These are phyloP conservation scores for Phialemoniopsis sp. DNA, from an alignment of 2,329 filamentous ascomycete species.

Conservation along the genomic window DNA sequence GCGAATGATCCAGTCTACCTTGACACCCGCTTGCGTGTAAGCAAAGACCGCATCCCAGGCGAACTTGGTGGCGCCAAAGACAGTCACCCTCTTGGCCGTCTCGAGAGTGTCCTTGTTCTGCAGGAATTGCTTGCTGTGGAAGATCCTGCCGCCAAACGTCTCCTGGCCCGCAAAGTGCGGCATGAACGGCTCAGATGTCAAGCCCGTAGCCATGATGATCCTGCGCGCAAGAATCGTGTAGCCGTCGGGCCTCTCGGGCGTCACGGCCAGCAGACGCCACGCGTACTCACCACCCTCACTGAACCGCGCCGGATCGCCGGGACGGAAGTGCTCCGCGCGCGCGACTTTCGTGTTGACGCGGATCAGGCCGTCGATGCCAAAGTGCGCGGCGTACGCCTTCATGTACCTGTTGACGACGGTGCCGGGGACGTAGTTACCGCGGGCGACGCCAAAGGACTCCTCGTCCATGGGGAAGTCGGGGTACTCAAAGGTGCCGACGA, in stretches of 20 bases:
- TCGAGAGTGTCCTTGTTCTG: slow-evolving; percentile 33
- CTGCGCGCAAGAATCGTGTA: slow-evolving; percentile 33
- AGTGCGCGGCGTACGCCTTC: slow-evolving; percentile 35
- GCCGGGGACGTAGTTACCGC: slow-evolving; percentile 43
- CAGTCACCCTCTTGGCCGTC: slow-evolving; percentile 32
- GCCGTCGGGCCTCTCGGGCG: neutral
- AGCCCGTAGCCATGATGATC: slow-evolving; percentile 50
- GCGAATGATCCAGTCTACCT: slow-evolving; percentile 59
- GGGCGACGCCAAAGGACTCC: slow-evolving; percentile 42
- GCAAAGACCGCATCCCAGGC: slow-evolving; percentile 63
- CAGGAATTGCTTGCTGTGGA: slow-evolving; percentile 44
- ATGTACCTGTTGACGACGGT: slow-evolving; percentile 42
- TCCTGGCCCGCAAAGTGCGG: slow-evolving; percentile 43
- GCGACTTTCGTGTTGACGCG: slow-evolving; percentile 32
- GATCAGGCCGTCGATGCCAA: slow-evolving; percentile 33
- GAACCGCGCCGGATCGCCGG: too few relatives aligned
- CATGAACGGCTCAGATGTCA: slow-evolving; percentile 45
- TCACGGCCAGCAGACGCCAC: slow-evolving; percentile 1
- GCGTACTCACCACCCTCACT: slow-evolving; percentile 22
- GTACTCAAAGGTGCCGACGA: slow-evolving; percentile 69
- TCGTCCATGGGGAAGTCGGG: slow-evolving; percentile 68
- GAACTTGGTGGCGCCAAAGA: slow-evolving; percentile 62
- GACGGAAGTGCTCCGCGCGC: slow-evolving; percentile 34
- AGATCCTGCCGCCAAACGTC: slow-evolving; percentile 38
- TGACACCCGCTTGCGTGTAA: slow-evolving; percentile 49